Conservation (phyloP, 352 stramenopile genomes). For the Globisporangium carolinianum region DNA sequence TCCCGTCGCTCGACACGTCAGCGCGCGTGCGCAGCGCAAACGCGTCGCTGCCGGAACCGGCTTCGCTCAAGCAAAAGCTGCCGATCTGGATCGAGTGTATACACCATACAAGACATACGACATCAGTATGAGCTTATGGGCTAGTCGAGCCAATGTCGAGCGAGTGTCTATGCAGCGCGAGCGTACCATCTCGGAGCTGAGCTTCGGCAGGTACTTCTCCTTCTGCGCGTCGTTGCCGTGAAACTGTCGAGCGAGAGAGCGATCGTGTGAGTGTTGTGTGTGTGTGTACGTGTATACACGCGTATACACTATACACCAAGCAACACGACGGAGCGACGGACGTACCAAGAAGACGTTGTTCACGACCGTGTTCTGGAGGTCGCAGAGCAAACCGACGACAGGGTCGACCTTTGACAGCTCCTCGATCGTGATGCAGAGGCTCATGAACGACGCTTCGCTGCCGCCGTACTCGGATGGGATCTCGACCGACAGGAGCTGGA, state of each 20-base stretch:
- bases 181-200: conserved; percentile 73
- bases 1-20: conserved; percentile 78
- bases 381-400: conserved; percentile 90
- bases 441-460: conserved; percentile 93
- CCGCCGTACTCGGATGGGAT: conserved; percentile 91
- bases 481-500: conserved; percentile 92
- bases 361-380: conserved; percentile 93
- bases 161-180: neutral
- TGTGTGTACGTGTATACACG: neutral
- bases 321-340: neutral
- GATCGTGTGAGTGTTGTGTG: neutral
- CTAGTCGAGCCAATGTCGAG: too few species aligned
- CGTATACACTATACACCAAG: too few species aligned
- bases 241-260: conserved; percentile 22
- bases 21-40: conserved; percentile 94
- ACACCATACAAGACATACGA: too few species aligned
- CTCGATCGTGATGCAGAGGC: conserved; percentile 93
- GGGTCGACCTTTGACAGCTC: conserved; percentile 95
- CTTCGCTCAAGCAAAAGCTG: conserved; percentile 95
- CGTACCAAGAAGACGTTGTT: conserved; percentile 93
- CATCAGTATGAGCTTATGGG: too few species aligned
- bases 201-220: conserved; percentile 77
- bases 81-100: conserved; percentile 61
- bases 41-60: conserved; percentile 92
- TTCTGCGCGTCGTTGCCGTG: conserved; percentile 77